phyloP scores from a whole-genome alignment of 257 asterid species.

The Parsonsia alboflavescens region DNA sequence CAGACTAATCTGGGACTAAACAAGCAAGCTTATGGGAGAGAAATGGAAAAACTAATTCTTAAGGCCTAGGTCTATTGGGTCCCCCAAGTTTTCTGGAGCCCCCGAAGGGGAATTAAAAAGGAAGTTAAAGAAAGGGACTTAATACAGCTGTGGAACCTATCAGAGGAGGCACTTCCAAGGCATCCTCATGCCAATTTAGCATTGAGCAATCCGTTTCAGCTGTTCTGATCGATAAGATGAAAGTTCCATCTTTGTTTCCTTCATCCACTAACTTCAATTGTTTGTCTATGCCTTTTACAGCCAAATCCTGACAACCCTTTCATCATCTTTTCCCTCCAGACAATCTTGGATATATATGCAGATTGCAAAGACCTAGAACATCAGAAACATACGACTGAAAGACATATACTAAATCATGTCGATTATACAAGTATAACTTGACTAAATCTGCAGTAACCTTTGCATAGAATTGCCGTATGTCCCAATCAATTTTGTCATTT shows the following conservation, averaged over 20 bases:
- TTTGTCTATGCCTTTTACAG: neutral
- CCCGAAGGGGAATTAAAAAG: slow-evolving; percentile 27
- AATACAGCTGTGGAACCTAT: slow-evolving; percentile 22
- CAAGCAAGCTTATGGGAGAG: neutral
- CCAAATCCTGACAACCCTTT: slow-evolving; percentile 11
- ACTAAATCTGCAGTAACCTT: neutral
- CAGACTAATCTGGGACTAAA: neutral
- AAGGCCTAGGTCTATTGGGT: slow-evolving; percentile 9
- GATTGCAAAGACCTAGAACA: neutral
- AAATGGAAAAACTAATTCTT: neutral
- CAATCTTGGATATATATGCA: neutral
- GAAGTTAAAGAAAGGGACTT: slow-evolving; percentile 15
- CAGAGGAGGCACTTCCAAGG: slow-evolving; percentile 49
- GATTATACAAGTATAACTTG: neutral
- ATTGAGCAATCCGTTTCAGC: slow-evolving; percentile 45
- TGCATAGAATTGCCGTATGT: neutral
- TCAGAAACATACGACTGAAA: neutral
- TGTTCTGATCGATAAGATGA: slow-evolving; percentile 24
- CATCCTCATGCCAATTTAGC: slow-evolving; percentile 17
- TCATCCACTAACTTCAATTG: slow-evolving; percentile 20
- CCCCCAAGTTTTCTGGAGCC: slow-evolving; percentile 24
- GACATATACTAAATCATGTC: neutral
- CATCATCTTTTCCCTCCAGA: neutral
- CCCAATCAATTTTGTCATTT: neutral
- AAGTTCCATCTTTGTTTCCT: slow-evolving; percentile 40